Base-by-base conservation (phyloP, 129 eudicot species). In the Flaveria brownii region DNA sequence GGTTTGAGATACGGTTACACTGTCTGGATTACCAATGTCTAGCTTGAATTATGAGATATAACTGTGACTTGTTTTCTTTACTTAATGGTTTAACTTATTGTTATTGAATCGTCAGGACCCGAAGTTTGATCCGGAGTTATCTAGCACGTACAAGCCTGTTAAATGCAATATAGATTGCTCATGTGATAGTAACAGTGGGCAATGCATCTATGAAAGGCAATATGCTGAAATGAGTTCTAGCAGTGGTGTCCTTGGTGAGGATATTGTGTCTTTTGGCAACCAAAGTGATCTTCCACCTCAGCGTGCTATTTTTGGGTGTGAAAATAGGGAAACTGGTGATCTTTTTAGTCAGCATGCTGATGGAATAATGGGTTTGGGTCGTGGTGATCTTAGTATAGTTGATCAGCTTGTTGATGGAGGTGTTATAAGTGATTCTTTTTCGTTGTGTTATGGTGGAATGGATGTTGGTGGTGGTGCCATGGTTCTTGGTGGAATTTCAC, bases 161-260 rank as follows among this genome's bases (percentile, higher is more conserved):
- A 86, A 95, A 75, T 95, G 99, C 91, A 91, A 87, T 74, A 74
- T 81, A 51, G 94, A 89, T 43, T 95, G 99, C 79, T 82, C 77
- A 13, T 95, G 99, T 69, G 97, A 91, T 72, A 78, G 14, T 59
- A 79, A 86, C 30, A 82, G 81, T 64, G 87, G 72, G 68, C 96
- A 91, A 73, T 95, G 99, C 83, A 69, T 78, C 49, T 91, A 95
- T 17, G 97, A 91, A 75, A 80, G 97, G 28, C 92, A 86, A 28
- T 95, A 95, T 80, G 99, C 97, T 56, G 99, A 95, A 84, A 87
- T 87, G 99, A 95, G 99, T 82, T 86, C 99, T n/a, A 95, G 99
- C 87, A 91, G 97, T 79, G 97, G 99, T 66, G 94, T 91, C 14
- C 89, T 95, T 80, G 99, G 96, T 22, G 86, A 89, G 67, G 99